A percentile compares a stretch with the other conserved stretches of the same genome.
Conservation (phyloP, 2,329 filamentous ascomycete genomes). For the Nothopassalora personata region DNA sequence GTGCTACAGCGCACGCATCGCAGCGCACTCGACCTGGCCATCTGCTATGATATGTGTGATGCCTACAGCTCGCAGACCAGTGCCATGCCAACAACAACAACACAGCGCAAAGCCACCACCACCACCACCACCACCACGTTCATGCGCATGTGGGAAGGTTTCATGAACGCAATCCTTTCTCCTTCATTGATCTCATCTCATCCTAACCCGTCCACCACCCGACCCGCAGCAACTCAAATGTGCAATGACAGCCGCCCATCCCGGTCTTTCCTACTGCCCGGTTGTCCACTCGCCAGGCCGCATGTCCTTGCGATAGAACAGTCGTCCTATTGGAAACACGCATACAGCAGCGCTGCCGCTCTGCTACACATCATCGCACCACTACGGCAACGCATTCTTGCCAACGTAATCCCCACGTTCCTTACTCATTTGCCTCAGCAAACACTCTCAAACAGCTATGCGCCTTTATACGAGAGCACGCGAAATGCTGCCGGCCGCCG, state of each 20-base stretch:
- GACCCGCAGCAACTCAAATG: neutral
- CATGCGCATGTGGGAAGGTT: neutral
- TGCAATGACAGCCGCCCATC: neutral
- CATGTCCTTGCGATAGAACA: neutral
- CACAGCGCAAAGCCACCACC: neutral
- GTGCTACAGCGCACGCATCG: neutral
- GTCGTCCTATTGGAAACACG: neutral
- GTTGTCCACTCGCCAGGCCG: neutral
- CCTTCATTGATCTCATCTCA: neutral
- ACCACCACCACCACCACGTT: too few relatives aligned
- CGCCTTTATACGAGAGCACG: neutral
- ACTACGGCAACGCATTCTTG: neutral
- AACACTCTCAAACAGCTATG: neutral
- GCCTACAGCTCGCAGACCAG: neutral
- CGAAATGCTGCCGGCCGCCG: neutral
- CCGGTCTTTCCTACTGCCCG: neutral
- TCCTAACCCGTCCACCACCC: neutral
- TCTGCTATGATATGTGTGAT: neutral
- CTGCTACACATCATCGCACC: neutral
- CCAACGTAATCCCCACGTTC: neutral
- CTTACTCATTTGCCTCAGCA: neutral
- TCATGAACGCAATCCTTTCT: neutral
- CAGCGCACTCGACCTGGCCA: neutral
- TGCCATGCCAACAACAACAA: neutral
- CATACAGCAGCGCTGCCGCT: neutral